phyloP scores from a whole-genome alignment of 352 stramenopile species.

The Saprolegnia parasitica region DNA sequence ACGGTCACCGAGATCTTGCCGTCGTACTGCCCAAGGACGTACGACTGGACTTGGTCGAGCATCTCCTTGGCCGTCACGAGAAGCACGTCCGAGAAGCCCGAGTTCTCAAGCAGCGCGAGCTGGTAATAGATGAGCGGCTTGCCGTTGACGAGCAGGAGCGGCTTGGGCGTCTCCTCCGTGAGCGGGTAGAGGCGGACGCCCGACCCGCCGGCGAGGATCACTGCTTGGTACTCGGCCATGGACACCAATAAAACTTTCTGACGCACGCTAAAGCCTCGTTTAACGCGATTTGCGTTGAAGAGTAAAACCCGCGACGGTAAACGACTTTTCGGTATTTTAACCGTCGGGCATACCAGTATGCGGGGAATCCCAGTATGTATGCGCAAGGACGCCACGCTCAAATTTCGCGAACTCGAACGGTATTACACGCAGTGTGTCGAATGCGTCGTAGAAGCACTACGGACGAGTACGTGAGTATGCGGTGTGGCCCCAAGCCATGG shows the following conservation, averaged over 20 bases:
- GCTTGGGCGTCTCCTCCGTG: conserved; percentile 74
- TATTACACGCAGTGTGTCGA: no score
- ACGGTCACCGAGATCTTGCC: conserved; percentile 76
- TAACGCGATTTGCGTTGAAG: no score
- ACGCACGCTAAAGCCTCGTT: no score
- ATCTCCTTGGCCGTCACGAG: conserved; percentile 61
- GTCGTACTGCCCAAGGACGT: conserved; percentile 69
- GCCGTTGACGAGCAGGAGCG: conserved; percentile 53
- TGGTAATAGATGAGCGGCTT: conserved; percentile 80
- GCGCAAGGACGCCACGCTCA: no score
- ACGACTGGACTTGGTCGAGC: conserved; percentile 65
- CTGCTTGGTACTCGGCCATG: conserved; percentile 81
- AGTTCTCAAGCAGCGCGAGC: conserved; percentile 67
- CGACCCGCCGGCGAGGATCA: conserved; percentile 74
- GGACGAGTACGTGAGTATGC: no score
- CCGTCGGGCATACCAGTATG: no score
- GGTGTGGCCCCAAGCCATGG: no score
- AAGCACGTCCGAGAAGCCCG: conserved; percentile 72
- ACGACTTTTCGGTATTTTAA: no score
- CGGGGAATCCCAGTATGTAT: no score
- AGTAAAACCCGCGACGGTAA: no score
- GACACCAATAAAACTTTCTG: neutral
- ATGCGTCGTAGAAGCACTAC: no score
- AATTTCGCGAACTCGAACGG: no score
- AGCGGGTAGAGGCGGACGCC: conserved; percentile 75